These are phyloP conservation scores for Vitis rupestris DNA, from an alignment of 164 flowering plant genomes.

Conservation along the genomic window DNA sequence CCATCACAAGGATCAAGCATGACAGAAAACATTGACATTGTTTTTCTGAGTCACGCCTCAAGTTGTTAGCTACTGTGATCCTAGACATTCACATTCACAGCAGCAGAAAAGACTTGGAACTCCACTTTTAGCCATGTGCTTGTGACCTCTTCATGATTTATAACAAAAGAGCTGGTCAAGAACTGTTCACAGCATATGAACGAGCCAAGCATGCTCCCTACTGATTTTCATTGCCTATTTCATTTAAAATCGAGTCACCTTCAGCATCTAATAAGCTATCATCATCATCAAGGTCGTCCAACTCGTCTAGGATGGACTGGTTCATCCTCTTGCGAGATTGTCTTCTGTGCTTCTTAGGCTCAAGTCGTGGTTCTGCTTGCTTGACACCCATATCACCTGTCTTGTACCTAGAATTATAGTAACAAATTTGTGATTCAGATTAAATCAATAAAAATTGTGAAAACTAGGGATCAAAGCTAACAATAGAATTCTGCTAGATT, in stretches of 20 bases:
- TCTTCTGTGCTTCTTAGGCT: conserved; percentile 79
- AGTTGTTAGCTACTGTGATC: too few relatives aligned
- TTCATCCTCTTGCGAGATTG: conserved; percentile 78
- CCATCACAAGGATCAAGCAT: too few relatives aligned
- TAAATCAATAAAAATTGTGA: too few relatives aligned
- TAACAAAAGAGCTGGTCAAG: not conserved
- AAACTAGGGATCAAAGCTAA: too few relatives aligned
- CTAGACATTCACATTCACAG: too few relatives aligned
- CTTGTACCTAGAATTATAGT: conserved; percentile 61
- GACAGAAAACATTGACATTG: too few relatives aligned
- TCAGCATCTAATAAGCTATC: conserved; percentile 29
- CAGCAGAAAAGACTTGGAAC: too few relatives aligned
- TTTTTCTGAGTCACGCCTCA: too few relatives aligned
- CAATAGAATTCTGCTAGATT: too few relatives aligned
- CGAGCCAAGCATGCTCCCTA: conserved; percentile 14
- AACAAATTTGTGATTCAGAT: not conserved
- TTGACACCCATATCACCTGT: conserved; percentile 68
- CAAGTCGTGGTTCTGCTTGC: conserved; percentile 81
- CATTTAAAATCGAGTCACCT: conserved; percentile 33
- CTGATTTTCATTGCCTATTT: conserved; percentile 29
- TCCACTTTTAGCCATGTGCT: not conserved
- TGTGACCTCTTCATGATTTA: too few relatives aligned
- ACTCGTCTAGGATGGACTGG: conserved; percentile 66
- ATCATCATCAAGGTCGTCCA: conserved; percentile 62
- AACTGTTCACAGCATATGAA: conserved; percentile 13